Conservation (phyloP, 2,329 filamentous ascomycete genomes). For the Calonectria hawksworthii region DNA sequence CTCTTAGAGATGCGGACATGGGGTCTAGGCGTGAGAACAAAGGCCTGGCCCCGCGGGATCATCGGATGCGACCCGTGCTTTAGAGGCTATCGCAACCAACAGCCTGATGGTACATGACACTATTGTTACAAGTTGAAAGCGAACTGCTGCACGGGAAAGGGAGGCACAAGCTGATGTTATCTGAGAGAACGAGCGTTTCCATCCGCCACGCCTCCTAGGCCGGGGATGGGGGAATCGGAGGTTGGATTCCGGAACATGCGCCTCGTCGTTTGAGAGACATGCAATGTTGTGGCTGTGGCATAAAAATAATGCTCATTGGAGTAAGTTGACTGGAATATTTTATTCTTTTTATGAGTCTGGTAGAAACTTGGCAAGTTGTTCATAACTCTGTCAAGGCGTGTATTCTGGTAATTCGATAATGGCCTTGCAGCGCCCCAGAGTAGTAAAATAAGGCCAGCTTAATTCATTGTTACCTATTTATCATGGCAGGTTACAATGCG, state of each 20-base stretch:
- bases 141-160: background rate
- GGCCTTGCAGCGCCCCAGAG: no score
- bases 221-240: background rate
- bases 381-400: background rate
- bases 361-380: background rate
- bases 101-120: background rate
- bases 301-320: background rate
- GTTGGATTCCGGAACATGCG: background rate
- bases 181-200: background rate
- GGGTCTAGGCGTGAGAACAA: background rate
- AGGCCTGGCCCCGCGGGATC: background rate
- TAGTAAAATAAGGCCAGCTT: no score
- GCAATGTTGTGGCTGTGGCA: background rate
- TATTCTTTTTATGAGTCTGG: background rate
- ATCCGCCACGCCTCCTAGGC: background rate
- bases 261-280: background rate
- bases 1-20: background rate
- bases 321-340: background rate
- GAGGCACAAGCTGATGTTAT: background rate
- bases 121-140: background rate
- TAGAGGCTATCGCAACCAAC: background rate
- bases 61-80: background rate
- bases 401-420: background rate
- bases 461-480: no score
- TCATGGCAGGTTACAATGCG: no score